Evolutionary conservation across 208 protist species (phyloP), one percentile per base, ranked within the genome.

Genomic region (Angomonas desouzai): DNA sequence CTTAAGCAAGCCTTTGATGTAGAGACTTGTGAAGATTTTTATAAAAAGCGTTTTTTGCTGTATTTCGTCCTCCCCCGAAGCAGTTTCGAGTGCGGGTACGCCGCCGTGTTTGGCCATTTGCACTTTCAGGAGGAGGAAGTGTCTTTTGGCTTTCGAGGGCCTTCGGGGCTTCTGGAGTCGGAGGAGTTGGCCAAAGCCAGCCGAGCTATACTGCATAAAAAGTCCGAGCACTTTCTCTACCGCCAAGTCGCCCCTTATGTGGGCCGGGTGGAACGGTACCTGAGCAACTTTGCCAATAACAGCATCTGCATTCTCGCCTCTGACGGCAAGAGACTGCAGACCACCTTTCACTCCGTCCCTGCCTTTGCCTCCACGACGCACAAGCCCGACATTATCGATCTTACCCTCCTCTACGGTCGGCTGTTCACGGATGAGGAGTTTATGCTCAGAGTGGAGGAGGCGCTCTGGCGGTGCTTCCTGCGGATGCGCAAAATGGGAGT

Each of bases 1-100:
- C 70, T 95, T 47, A 70, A 68, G 1, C 64, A 74, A 3, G 76
- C 79, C 0, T 92, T 88, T 56, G 76, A 68, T 36, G 79, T 95
- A 11, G 73, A 64, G 9, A 87, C 69, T 11, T 89, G 82, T 36
- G 62, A 58, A 0, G 71, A 91, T 11, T 69, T 91, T 36, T 63
- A 68, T 28, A 38, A 68, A 9, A 55, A 81, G 30, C 62, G 71
- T 13, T 36, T 77, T 18, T 40, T 66, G 11, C 60, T 95, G 3
- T 73, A 65, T 49, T 89, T 85, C 60, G 82, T 66, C 43, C 63
- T 95, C 2, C 79, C 79, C 9, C 60, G 53, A 23, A 53, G 60
- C 27, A 87, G 81, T 11, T 81, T 81, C 32, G 63, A 62, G 0
- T 64, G 48, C 11, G 89, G 79, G 55, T 70, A 83, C 62, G 55